Evolutionary conservation across 441 rosid species (phyloP).

Genomic region (Manihot esculenta): DNA sequence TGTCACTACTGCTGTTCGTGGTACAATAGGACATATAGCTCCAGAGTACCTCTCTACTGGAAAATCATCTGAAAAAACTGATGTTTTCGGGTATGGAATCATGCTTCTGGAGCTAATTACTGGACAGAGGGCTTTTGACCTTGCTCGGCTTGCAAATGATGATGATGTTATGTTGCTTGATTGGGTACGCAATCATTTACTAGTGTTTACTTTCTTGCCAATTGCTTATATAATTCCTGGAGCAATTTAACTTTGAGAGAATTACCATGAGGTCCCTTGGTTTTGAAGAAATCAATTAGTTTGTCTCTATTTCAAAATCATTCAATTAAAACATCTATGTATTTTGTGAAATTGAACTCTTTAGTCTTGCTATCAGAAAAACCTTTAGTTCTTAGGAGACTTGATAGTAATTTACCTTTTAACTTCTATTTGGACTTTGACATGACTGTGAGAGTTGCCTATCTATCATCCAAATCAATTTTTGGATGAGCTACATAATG

Average conservation of each 20-base stretch:
- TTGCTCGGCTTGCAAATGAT: slow-evolving; percentile 83
- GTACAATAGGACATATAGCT: slow-evolving; percentile 86
- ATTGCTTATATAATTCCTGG: not conserved
- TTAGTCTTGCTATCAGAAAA: too few relatives aligned
- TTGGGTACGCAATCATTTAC: slow-evolving; percentile 51
- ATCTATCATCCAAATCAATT: too few relatives aligned
- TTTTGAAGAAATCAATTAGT: too few relatives aligned
- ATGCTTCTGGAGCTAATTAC: slow-evolving; percentile 88
- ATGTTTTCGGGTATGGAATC: slow-evolving; percentile 82
- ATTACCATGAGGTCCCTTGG: too few relatives aligned
- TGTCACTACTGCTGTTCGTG: slow-evolving; percentile 86
- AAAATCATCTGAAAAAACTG: slow-evolving; percentile 81
- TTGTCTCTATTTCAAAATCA: too few relatives aligned
- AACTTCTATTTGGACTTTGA: too few relatives aligned
- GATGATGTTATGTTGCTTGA: slow-evolving; percentile 89
- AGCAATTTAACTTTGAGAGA: not conserved
- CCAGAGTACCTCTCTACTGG: slow-evolving; percentile 88
- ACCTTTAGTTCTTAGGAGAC: too few relatives aligned
- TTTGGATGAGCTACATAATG: not conserved
- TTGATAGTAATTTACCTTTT: too few relatives aligned
- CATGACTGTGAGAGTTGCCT: too few relatives aligned
- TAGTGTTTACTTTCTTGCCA: not conserved
- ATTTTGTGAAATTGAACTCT: too few relatives aligned
- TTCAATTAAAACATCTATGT: too few relatives aligned
- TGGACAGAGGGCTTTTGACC: slow-evolving; percentile 92